phyloP scores from a whole-genome alignment of 2,329 filamentous ascomycete genomes.

The Biscogniauxia mediterranea region DNA sequence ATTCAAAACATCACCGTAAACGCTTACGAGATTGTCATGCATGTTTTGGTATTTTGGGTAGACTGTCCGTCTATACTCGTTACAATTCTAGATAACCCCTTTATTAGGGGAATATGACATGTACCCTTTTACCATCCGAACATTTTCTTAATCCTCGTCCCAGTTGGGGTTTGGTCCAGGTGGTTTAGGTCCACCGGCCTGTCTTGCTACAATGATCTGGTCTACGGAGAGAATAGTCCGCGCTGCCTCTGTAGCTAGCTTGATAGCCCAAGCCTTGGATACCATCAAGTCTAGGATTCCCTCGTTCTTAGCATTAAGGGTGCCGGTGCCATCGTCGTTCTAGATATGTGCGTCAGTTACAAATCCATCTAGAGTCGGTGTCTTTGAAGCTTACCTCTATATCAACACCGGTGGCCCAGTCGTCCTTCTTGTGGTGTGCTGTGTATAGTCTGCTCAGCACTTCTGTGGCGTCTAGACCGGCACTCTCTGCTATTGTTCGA shows the following conservation, averaged over 20 bases:
- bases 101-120: conserved; percentile 7
- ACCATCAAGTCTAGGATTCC: conserved; percentile 91
- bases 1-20: background rate
- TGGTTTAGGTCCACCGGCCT: conserved; percentile 95
- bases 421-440: conserved; percentile 83
- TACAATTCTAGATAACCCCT: conserved; percentile 12
- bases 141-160: conserved; percentile 54
- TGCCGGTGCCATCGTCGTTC: conserved; percentile 77
- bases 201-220: conserved; percentile 97
- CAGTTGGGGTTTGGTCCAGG: conserved; percentile 85
- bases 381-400: conserved; percentile 61
- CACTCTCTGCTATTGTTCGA: conserved; percentile 89
- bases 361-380: background rate
- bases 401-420: conserved; percentile 91
- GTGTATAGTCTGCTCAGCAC: conserved; percentile 89
- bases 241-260: conserved; percentile 90
- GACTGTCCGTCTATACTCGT: conserved; percentile 18
- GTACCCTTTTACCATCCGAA: conserved; percentile 9
- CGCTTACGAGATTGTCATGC: background rate
- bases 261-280: conserved; percentile 95
- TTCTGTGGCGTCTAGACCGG: conserved; percentile 95
- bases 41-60: conserved; percentile 14
- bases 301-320: conserved; percentile 79
- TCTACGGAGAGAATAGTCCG: conserved; percentile 94
- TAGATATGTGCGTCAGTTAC: conserved; percentile 31